Percentiles rank a stretch among this genome's conserved stretches.
These are phyloP conservation scores for Carex pumila DNA, from an alignment of 176 grass and related monocot species.

Conservation along the genomic window DNA sequence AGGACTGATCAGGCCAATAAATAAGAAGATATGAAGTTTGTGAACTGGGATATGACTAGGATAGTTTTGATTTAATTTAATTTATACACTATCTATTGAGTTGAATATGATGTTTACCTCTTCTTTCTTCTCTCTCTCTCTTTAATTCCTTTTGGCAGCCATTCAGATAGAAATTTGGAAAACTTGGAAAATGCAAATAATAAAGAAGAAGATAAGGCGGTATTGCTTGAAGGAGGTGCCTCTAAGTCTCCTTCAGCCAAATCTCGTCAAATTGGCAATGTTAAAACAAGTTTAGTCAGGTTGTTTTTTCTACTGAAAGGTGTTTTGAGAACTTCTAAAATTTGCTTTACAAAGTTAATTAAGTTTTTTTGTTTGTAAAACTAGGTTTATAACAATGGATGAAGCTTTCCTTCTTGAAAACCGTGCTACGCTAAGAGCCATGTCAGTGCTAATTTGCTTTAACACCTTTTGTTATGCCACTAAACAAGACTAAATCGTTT, in stretches of 20 bases:
- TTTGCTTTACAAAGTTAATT: neutral
- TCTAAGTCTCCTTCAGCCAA: conserved; percentile 47
- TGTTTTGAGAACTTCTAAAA: neutral
- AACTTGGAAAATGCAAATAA: conserved; percentile 33
- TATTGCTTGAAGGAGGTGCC: conserved; percentile 67
- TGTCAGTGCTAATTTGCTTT: conserved; percentile 36
- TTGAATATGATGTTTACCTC: neutral
- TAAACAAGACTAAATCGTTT: neutral
- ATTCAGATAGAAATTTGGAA: conserved; percentile 47
- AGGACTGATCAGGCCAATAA: neutral
- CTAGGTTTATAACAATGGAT: conserved; percentile 72
- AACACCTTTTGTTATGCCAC: neutral
- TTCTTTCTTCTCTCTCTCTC: conserved; percentile 2
- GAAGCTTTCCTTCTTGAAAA: conserved; percentile 73
- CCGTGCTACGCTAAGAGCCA: conserved; percentile 48
- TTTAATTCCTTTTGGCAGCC: conserved; percentile 24
- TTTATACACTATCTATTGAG: neutral
- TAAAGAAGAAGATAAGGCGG: conserved; percentile 49
- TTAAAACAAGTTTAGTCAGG: conserved; percentile 55
- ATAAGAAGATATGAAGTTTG: neutral
- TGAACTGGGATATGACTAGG: neutral
- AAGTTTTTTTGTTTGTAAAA: conserved; percentile 12
- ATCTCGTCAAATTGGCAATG: conserved; percentile 25
- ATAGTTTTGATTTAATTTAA: neutral
- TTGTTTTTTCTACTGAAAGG: conserved; percentile 23